phyloP scores from a whole-genome alignment of 352 stramenopile species.

The Thalassiosira sp. region DNA sequence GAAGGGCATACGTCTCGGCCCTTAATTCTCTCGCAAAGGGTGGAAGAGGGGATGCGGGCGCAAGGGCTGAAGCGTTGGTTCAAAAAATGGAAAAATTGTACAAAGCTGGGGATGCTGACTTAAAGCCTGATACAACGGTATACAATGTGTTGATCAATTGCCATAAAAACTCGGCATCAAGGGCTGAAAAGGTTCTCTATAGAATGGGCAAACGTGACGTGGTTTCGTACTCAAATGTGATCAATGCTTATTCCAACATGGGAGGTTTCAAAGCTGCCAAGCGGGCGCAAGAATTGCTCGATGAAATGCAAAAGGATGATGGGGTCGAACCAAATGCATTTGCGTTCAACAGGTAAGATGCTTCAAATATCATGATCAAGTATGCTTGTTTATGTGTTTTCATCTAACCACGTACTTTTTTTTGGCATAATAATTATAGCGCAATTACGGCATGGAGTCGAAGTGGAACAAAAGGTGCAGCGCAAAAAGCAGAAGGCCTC shows the following conservation, averaged over 20 bases:
- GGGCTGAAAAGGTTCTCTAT: constrained; percentile 43
- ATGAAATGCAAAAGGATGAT: constrained; percentile 58
- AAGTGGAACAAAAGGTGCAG: constrained; percentile 33
- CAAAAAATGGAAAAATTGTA: constrained; percentile 59
- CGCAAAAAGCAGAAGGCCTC: constrained; percentile 56
- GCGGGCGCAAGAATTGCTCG: constrained; percentile 49
- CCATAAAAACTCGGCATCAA: constrained; percentile 39
- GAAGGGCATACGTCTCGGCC: constrained; percentile 58
- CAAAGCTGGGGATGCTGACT: constrained; percentile 35
- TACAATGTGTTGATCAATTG: constrained; percentile 71
- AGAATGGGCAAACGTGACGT: constrained; percentile 49
- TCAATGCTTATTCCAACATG: constrained; percentile 58
- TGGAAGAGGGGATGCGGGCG: constrained; percentile 33
- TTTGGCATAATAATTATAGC: constrained; percentile 8
- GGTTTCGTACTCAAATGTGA: constrained; percentile 45
- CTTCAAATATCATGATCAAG: background rate
- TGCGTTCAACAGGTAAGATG: constrained; percentile 42
- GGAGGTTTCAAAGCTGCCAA: constrained; percentile 41
- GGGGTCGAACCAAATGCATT: constrained; percentile 31
- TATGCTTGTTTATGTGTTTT: background rate
- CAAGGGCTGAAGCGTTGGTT: constrained; percentile 54
- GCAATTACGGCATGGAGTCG: constrained; percentile 45
- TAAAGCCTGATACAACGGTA: constrained; percentile 47
- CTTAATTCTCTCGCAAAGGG: constrained; percentile 58
- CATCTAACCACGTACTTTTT: constrained; percentile 2